Percentiles rank a stretch among this genome's conserved stretches.
Conservation (phyloP, 176 grass and related monocot genomes). For the Avena atlantica region DNA sequence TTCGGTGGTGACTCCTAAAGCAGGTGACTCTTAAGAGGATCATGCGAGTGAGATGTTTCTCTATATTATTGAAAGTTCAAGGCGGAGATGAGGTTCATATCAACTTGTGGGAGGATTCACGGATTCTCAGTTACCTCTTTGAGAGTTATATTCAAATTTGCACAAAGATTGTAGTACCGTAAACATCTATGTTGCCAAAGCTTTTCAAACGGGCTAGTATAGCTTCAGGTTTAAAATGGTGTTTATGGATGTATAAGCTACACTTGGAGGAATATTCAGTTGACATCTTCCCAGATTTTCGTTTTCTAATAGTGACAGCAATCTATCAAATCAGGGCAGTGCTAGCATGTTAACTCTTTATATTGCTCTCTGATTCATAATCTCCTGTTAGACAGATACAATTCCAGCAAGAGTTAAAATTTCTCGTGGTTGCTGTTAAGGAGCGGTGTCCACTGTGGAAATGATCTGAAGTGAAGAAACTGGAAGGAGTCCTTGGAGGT, state of each 20-base stretch:
- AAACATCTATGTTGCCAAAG: not conserved
- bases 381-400: not conserved
- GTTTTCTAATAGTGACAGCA: not conserved
- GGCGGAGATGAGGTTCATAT: conserved; percentile 9
- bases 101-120: not conserved
- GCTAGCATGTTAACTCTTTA: not conserved
- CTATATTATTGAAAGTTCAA: not conserved
- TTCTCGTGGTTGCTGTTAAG: not conserved
- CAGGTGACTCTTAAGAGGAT: not conserved
- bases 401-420: not conserved
- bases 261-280: not conserved
- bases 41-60: not conserved
- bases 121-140: not conserved
- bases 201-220: not conserved
- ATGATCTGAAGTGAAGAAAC: not conserved
- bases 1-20: conserved; percentile 19
- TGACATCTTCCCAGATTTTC: not conserved
- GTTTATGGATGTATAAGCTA: not conserved
- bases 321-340: not conserved
- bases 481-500: not conserved
- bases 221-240: not conserved
- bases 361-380: not conserved
- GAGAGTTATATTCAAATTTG: not conserved
- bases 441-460: not conserved
- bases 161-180: not conserved